Base-by-base conservation (phyloP, 2,329 filamentous ascomycete genomes). In the Aciculosporium take region DNA sequence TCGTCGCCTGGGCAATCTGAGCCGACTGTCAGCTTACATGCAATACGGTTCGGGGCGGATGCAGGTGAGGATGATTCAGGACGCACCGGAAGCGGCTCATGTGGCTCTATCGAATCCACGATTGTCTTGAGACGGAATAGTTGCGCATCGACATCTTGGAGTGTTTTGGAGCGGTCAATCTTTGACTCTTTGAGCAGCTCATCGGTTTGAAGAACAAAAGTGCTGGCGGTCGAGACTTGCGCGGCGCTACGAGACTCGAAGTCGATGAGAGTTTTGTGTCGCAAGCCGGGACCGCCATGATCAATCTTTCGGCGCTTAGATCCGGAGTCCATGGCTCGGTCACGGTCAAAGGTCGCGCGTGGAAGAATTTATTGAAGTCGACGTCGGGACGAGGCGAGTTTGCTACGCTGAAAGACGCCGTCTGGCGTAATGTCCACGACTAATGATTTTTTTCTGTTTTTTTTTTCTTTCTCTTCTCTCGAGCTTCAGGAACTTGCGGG, bases 1-100 rank as follows among this genome's bases (percentile, higher is more conserved):
- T 67, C 0, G 67, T 68, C 7, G 84, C 86, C 51, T 91, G 77
- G 27, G 62, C 51, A 40, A 91, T 71, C 81, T 86, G 49, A 34
- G 28, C 21, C 6, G 15, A 10, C 15, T 7, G 20, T 32, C 6
- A 25, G 36, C 27, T 30, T 15, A 18, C 5, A 20, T n/a, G 9
- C 13, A 37, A 38, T 12, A 1, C 3, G 12, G 3, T 25, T n/a
- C 13, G 37, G 32, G 9, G 9, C 13, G n/a, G 15, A 15, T 13
- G 21, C 24, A 18, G 32, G 31, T 12, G 9, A n/a, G n/a, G n/a
- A 13, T 13, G 13, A n/a, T 17, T 7, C 1, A 5, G 24, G 27
- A 40, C 71, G 45, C 57, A 78, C 74, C 42, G 67, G 65, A 40
- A 68, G 42, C 12, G 71, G 58, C 1, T 65, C 69, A 42, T 74